phyloP scores from a whole-genome alignment of 108 stramenopile genomes.

The Skeletonema menzelii region DNA sequence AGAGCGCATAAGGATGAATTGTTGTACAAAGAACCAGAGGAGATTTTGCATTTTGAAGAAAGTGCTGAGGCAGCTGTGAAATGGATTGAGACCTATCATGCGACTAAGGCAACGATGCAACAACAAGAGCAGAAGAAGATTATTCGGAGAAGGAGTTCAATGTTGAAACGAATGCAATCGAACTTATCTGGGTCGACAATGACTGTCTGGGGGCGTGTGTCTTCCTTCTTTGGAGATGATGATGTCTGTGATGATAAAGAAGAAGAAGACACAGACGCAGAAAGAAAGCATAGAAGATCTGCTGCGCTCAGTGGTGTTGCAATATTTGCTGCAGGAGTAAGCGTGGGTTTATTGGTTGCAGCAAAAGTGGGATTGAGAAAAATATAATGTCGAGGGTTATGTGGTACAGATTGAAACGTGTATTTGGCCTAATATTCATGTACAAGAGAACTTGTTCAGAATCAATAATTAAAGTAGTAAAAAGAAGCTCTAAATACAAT shows the following conservation, averaged over 20 bases:
- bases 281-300: not conserved
- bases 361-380: not conserved
- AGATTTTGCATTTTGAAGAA: slow-evolving; percentile 79
- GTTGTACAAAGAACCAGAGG: slow-evolving; percentile 60
- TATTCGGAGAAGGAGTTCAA: slow-evolving; percentile 25
- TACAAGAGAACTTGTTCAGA: no score
- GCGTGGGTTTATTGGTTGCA: not conserved
- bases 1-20: slow-evolving; percentile 72
- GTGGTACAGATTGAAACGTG: no score
- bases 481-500: no score
- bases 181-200: slow-evolving; percentile 32
- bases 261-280: not conserved
- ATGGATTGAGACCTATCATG: slow-evolving; percentile 39
- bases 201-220: slow-evolving; percentile 27
- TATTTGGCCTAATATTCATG: no score
- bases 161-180: slow-evolving; percentile 37
- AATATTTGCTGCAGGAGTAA: slow-evolving; percentile 1
- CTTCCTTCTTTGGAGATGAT: slow-evolving; percentile 39
- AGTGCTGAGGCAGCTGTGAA: slow-evolving; percentile 49
- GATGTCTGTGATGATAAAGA: not conserved
- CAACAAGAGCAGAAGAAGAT: slow-evolving; percentile 1
- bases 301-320: not conserved
- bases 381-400: not conserved
- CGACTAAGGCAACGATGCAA: slow-evolving; percentile 14
- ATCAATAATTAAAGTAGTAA: no score